Percentiles rank a stretch among this genome's conserved stretches.
Evolutionary conservation across 192 early-diverging fungal genomes (phyloP).

Genomic region (Entomortierella lignicola): DNA sequence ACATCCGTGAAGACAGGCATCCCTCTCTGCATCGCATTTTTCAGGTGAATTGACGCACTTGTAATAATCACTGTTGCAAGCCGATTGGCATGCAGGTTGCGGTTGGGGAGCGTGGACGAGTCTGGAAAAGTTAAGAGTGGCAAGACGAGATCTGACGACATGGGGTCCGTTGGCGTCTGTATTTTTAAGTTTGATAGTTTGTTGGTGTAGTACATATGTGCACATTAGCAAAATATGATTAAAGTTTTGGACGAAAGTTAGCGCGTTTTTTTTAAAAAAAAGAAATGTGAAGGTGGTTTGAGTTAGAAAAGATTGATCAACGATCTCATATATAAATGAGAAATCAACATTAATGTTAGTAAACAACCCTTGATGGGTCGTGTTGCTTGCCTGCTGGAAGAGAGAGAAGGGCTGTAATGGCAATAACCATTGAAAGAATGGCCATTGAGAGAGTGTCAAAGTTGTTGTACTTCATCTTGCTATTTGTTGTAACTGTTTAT

Average conservation of each 20-base stretch:
- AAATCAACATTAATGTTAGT: no score
- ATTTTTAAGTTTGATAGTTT: no score
- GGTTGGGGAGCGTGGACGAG: constrained; percentile 11
- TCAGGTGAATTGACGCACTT: constrained; percentile 23
- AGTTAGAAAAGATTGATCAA: no score
- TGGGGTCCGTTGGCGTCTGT: neutral
- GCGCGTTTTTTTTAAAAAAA: no score
- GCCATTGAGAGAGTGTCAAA: neutral
- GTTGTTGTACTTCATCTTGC: constrained; percentile 7
- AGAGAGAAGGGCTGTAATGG: neutral
- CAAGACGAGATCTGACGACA: neutral
- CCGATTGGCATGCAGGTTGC: constrained; percentile 20
- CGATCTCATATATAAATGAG: no score
- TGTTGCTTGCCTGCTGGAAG: constrained; percentile 15
- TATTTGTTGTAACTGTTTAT: no score
- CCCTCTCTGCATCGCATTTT: neutral
- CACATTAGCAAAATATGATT: no score
- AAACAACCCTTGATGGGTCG: no score
- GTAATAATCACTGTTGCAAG: constrained; percentile 33
- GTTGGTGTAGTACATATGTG: no score
- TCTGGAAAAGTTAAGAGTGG: neutral
- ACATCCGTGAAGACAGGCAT: constrained; percentile 7
- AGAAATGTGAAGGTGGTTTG: no score
- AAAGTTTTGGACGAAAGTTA: no score
- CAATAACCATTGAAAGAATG: neutral